phyloP scores from a whole-genome alignment of 495 filamentous ascomycete genomes.

The Lindgomyces ingoldianus region DNA sequence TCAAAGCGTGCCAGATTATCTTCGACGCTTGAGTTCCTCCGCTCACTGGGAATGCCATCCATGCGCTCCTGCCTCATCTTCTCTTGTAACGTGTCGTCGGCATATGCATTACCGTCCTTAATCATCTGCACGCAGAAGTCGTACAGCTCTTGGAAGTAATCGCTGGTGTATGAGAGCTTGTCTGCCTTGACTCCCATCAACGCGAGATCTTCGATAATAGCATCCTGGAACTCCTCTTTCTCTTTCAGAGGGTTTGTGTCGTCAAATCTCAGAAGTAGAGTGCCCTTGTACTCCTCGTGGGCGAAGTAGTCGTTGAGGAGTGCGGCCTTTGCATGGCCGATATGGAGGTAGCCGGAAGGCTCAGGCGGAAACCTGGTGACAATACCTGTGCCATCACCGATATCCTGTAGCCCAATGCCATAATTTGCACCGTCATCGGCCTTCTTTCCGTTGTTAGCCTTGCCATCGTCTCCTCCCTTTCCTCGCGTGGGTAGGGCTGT shows the following conservation, averaged over 20 bases:
- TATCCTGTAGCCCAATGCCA: constrained; percentile 83
- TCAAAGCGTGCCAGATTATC: constrained; percentile 80
- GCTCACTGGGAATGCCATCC: constrained; percentile 71
- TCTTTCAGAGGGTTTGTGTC: constrained; percentile 95
- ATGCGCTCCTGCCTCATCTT: constrained; percentile 79
- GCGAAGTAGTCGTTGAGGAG: constrained; percentile 93
- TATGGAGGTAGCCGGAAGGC: constrained; percentile 93
- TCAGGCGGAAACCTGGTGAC: constrained; percentile 94
- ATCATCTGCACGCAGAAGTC: constrained; percentile 75
- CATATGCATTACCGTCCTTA: constrained; percentile 82
- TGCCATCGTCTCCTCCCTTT: constrained; percentile 59
- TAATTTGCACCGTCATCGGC: constrained; percentile 83
- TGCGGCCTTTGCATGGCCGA: constrained; percentile 91
- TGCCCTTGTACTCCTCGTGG: constrained; percentile 83
- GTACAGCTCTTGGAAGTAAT: constrained; percentile 89
- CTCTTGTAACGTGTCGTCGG: constrained; percentile 85
- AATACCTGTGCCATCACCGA: constrained; percentile 76
- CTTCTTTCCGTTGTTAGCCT: constrained; percentile 65
- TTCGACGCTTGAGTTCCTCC: constrained; percentile 74
- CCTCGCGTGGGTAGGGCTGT: constrained; percentile 34
- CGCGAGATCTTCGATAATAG: constrained; percentile 81
- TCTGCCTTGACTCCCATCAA: constrained; percentile 87
- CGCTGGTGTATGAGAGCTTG: constrained; percentile 73
- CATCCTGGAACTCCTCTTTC: constrained; percentile 86
- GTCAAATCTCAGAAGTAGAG: constrained; percentile 80